Evolutionary conservation across 441 rosid genomes (phyloP).

Genomic region (Populus hybrid): DNA sequence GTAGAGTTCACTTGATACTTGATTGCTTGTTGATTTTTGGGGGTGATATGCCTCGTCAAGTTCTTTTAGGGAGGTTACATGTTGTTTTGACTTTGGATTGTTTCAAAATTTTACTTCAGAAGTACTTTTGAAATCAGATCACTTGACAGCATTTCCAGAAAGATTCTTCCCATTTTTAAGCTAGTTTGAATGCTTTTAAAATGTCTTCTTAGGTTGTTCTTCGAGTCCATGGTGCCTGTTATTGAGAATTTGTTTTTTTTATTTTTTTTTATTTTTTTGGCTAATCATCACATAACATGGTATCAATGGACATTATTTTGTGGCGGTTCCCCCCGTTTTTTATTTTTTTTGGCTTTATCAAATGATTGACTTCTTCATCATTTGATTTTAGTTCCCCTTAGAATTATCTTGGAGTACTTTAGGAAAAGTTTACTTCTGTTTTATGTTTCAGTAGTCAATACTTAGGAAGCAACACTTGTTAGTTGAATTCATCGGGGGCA

Average conservation of each 20-base stretch:
- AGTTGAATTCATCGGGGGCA: background rate
- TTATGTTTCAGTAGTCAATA: background rate
- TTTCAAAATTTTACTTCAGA: constrained; percentile 1
- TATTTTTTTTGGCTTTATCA: background rate
- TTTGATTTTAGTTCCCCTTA: background rate
- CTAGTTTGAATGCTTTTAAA: constrained; percentile 4
- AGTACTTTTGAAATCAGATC: constrained; percentile 1
- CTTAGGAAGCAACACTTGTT: background rate
- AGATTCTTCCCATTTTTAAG: background rate
- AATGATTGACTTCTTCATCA: background rate
- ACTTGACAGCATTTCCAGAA: background rate
- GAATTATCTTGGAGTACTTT: background rate
- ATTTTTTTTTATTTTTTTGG: background rate
- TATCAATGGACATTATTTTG: background rate
- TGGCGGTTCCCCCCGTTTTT: too few relatives aligned
- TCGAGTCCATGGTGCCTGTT: constrained; percentile 2
- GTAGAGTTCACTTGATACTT: background rate
- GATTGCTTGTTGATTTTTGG: background rate
- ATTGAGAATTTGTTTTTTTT: background rate
- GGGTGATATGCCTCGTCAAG: background rate
- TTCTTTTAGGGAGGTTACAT: background rate
- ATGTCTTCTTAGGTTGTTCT: background rate
- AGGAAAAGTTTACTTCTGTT: background rate
- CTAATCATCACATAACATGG: too few relatives aligned
- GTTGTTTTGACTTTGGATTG: constrained; percentile 10